Conservation (phyloP, 2,329 filamentous ascomycete species). For the Coniochaeta sp. region DNA sequence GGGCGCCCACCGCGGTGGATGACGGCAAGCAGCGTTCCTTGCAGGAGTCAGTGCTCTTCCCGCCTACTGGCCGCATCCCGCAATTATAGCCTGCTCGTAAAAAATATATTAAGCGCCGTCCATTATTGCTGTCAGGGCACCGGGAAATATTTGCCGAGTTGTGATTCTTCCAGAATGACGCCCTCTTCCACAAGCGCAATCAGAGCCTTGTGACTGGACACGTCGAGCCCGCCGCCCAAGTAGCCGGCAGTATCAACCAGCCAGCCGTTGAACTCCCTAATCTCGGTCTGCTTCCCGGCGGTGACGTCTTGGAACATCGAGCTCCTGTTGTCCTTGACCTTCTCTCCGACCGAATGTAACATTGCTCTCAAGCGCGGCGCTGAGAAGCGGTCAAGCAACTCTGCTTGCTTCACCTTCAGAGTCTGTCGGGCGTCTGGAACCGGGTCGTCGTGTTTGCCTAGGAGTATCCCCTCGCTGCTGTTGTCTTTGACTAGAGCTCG, state of each 20-base stretch:
- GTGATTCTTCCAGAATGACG: slow-evolving; percentile 5
- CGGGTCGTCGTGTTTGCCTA: neutral
- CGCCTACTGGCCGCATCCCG: neutral
- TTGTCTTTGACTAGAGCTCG: slow-evolving; percentile 58
- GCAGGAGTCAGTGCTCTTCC: neutral
- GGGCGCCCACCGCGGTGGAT: neutral
- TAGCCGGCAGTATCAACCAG: slow-evolving; percentile 24
- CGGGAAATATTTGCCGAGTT: slow-evolving; percentile 10
- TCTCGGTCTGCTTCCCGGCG: slow-evolving; percentile 44
- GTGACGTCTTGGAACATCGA: slow-evolving; percentile 55
- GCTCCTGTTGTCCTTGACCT: slow-evolving; percentile 46
- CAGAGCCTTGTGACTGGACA: slow-evolving; percentile 12
- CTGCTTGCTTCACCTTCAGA: slow-evolving; percentile 4
- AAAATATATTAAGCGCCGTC: neutral
- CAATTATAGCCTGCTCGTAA: neutral
- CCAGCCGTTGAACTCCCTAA: slow-evolving; percentile 54
- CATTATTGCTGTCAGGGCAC: slow-evolving; percentile 1
- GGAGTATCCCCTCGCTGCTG: slow-evolving; percentile 30
- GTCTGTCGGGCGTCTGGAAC: neutral
- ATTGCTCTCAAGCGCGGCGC: slow-evolving; percentile 30
- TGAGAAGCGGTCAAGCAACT: slow-evolving; percentile 34
- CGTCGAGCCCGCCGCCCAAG: slow-evolving; percentile 9
- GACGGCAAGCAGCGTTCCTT: neutral
- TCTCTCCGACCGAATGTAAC: slow-evolving; percentile 37
- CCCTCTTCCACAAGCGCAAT: slow-evolving; percentile 15